A percentile compares a stretch with the other conserved stretches of the same genome.
These are phyloP conservation scores for Marvania coccoides DNA, from an alignment of 139 green algal species.

Conservation along the genomic window DNA sequence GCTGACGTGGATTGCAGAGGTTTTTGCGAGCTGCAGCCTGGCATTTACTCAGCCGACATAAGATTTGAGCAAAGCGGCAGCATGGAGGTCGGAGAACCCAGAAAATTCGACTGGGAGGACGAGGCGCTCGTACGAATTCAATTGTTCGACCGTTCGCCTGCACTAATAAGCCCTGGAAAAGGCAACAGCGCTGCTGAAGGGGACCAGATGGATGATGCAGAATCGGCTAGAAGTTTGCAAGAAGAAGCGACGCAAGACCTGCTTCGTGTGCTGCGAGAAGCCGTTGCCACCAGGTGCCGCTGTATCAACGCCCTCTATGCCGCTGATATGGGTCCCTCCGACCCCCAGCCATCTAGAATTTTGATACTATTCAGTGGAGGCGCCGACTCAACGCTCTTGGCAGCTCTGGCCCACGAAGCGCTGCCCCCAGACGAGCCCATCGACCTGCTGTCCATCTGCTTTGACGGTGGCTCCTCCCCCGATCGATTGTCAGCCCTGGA, in stretches of 20 bases:
- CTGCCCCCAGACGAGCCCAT: conserved; percentile 51
- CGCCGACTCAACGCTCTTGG: conserved; percentile 79
- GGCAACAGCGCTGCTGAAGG: background rate
- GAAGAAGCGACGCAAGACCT: conserved; percentile 4
- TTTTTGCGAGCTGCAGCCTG: conserved; percentile 27
- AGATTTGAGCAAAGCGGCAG: background rate
- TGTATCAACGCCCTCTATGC: conserved; percentile 24
- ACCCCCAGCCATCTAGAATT: conserved; percentile 33
- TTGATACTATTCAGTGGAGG: conserved; percentile 86
- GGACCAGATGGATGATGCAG: background rate
- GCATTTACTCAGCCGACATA: no score
- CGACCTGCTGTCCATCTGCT: conserved; percentile 87
- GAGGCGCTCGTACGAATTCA: background rate
- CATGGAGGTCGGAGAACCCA: background rate
- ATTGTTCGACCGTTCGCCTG: background rate
- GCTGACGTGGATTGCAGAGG: background rate
- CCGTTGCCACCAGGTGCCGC: conserved; percentile 36
- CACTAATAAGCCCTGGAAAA: background rate
- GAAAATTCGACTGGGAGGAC: background rate
- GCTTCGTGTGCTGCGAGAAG: conserved; percentile 24
- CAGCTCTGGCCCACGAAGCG: conserved; percentile 51
- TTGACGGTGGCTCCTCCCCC: conserved; percentile 61
- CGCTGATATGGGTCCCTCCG: background rate
- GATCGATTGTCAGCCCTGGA: conserved; percentile 64
- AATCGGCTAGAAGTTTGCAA: background rate